phyloP scores from a whole-genome alignment of 306 rosid species.

The Glycyrrhiza uralensis region DNA sequence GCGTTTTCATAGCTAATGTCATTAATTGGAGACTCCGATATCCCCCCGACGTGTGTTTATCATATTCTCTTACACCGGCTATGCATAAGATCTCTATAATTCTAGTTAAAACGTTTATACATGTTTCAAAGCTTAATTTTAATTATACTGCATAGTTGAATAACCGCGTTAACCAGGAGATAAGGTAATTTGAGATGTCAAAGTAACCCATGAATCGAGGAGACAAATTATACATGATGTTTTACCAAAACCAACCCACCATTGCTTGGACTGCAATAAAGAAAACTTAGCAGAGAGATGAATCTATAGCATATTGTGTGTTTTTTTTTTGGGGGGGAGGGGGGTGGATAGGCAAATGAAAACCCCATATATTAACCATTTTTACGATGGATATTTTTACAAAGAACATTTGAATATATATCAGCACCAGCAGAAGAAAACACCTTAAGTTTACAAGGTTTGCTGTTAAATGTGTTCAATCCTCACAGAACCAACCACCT shows the following conservation, averaged over 20 bases:
- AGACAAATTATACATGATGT: background rate
- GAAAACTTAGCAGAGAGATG: background rate
- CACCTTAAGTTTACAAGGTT: constrained; percentile 35
- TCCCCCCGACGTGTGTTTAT: background rate
- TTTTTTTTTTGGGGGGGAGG: too few relatives aligned
- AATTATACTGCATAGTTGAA: background rate
- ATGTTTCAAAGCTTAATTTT: background rate
- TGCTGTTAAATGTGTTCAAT: constrained; percentile 18
- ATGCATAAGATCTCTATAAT: background rate
- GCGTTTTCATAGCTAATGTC: background rate
- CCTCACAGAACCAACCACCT: constrained; percentile 37
- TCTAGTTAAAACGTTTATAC: background rate
- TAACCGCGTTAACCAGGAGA: background rate
- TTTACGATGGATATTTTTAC: constrained; percentile 11
- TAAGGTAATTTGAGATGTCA: background rate
- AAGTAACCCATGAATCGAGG: background rate
- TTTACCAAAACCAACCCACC: background rate
- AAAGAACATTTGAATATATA: constrained; percentile 13
- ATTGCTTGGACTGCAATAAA: background rate
- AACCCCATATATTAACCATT: constrained; percentile 14
- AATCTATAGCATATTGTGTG: background rate
- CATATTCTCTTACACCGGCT: background rate
- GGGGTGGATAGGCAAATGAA: background rate
- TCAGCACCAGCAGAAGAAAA: constrained; percentile 18
- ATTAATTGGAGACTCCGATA: background rate